A percentile compares a stretch with the other conserved stretches of the same genome.
phyloP scores from a whole-genome alignment of 1,139 yeast genomes.

The Diutina rugosa region DNA sequence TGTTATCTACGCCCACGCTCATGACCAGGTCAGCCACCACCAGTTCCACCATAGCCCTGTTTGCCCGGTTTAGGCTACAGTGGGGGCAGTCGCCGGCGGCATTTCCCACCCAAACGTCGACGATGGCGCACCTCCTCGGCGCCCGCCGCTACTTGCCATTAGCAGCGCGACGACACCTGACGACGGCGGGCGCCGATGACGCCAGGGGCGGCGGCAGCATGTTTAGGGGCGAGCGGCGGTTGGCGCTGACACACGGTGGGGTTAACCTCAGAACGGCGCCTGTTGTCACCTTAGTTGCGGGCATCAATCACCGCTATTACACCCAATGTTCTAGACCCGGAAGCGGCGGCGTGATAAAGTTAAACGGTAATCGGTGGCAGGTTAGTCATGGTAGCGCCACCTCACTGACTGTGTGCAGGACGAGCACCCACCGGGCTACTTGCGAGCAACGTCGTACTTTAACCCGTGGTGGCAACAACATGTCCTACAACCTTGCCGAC shows the following conservation, averaged over 20 bases:
- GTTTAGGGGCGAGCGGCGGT: no score
- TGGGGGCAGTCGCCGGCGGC: neutral
- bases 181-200: neutral
- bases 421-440: neutral
- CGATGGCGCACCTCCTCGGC: neutral
- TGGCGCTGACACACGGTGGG: no score
- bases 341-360: neutral
- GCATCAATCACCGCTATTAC: neutral
- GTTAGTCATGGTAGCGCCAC: neutral
- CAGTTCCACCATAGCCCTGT: no score
- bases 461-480: neutral
- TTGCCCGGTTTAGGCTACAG: no score
- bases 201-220: no score
- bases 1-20: neutral
- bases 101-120: neutral
- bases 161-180: neutral
- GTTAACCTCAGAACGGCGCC: no score
- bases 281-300: no score
- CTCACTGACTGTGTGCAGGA: neutral
- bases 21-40: neutral
- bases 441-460: neutral
- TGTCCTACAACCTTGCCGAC: constrained; percentile 8
- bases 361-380: no score
- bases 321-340: neutral
- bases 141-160: neutral